Base-by-base conservation (phyloP, 768 basidiomycete species). In the Trametes gibbosa region DNA sequence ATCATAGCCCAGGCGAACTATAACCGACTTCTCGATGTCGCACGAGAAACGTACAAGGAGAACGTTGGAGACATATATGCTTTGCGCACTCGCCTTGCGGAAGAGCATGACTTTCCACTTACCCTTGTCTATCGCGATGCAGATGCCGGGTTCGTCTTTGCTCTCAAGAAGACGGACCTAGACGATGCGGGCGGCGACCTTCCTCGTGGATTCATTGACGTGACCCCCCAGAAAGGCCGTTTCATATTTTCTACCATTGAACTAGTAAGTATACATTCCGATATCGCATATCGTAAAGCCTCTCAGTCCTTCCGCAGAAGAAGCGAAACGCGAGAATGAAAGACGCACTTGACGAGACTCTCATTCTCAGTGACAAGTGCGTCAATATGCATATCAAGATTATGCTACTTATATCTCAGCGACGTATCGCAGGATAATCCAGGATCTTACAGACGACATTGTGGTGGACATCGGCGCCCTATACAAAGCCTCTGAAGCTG, bases 31-130 rank as follows among this genome's bases (percentile, higher is more conserved):
- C 85, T 99, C 29, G 96, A 98, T 63, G 93, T 98, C 7, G 97
- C 96, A 1, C 83, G 97, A 2, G 93, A 93, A 70, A 95, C 95
- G 0, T 98, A 88, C 76, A 92, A 89, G 65, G 95, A 99, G 71
- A 96, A 96, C 64, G 81, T 96, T 43, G 82, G 84, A 16, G 96
- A 99, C 67, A 92, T 97, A 53, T 85, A 86, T 62, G 80, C 86
- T 53, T 75, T 94, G 35, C 83, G 83, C 59, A 75, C 77, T 16
- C 75, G 74, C 0, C 73, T 93, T 14, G 76, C 84, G 0, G 83
- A 89, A 59, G 75, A 82, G 59, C 81, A 91, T 63, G 77, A 78
- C 4, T 73, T 95, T 1, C 87, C 89, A 0, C 67, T 94, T 21
- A 76, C 80, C 7, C 73, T 92, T 10, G 73, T 84, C 5, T 91